These are phyloP conservation scores for Aspergillus pseudonomiae DNA, from an alignment of 2,329 filamentous ascomycete genomes.

Conservation along the genomic window DNA sequence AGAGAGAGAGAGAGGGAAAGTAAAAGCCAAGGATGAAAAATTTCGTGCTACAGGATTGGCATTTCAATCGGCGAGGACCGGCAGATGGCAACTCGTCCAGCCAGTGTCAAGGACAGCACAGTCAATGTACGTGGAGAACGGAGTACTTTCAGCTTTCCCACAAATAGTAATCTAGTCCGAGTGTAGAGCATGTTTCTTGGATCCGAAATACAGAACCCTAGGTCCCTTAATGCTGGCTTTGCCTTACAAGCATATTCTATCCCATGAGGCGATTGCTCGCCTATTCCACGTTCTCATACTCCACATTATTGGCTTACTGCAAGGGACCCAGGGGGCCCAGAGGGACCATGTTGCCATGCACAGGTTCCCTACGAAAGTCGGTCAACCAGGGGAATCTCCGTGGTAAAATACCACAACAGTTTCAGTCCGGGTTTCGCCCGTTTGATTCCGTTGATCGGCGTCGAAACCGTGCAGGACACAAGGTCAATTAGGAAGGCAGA, in stretches of 20 bases:
- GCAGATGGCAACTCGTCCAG: neutral
- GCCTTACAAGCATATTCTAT: neutral
- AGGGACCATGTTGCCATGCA: neutral
- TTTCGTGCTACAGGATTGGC: neutral
- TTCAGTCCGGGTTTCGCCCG: conserved; percentile 17
- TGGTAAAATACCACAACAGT: neutral
- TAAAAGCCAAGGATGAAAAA: too few species aligned
- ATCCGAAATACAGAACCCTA: neutral
- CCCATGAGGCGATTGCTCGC: neutral
- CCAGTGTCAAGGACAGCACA: neutral
- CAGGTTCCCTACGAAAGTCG: conserved; percentile 7
- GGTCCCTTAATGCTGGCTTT: neutral
- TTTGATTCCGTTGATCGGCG: conserved; percentile 20
- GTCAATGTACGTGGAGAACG: neutral
- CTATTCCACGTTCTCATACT: neutral
- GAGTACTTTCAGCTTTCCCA: neutral
- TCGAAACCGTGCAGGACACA: neutral
- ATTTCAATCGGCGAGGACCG: neutral
- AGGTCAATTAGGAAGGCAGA: neutral
- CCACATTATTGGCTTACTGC: neutral
- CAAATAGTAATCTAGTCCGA: neutral
- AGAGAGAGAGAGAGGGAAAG: too few species aligned
- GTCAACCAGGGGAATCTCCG: neutral
- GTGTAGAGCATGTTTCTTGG: neutral
- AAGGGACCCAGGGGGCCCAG: neutral